Evolutionary conservation across 495 filamentous ascomycete species (phyloP).

Genomic region (Echria macrotheca): DNA sequence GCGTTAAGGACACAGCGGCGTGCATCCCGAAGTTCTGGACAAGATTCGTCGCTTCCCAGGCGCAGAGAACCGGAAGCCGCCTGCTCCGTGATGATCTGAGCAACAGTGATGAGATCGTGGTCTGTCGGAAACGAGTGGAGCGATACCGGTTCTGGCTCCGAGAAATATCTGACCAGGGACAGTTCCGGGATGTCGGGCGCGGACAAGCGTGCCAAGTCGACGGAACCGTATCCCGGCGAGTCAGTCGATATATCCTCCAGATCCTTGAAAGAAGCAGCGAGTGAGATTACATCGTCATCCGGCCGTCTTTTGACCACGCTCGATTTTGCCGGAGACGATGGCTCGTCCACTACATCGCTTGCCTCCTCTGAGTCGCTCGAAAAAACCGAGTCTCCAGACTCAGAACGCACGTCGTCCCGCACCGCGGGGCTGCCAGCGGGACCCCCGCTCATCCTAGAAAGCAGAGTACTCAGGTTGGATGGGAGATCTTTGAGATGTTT

Average conservation of each 20-base stretch:
- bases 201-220: constrained; percentile 37
- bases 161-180: constrained; percentile 44
- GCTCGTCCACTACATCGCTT: constrained; percentile 41
- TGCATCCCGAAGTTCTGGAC: constrained; percentile 11
- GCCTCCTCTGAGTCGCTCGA: constrained; percentile 46
- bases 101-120: constrained; percentile 50
- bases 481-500: constrained; percentile 36
- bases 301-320: constrained; percentile 29
- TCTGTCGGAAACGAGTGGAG: constrained; percentile 39
- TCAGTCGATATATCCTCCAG: constrained; percentile 32
- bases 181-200: constrained; percentile 36
- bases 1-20: constrained; percentile 34
- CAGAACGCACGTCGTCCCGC: constrained; percentile 35
- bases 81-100: constrained; percentile 59
- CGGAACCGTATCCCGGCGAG: constrained; percentile 30
- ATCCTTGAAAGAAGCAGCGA: constrained; percentile 46
- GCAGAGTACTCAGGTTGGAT: constrained; percentile 27
- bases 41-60: constrained; percentile 9
- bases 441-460: constrained; percentile 26
- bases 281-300: constrained; percentile 44
- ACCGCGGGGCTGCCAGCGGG: constrained; percentile 23
- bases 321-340: constrained; percentile 39
- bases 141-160: constrained; percentile 42
- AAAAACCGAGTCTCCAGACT: constrained; percentile 41
- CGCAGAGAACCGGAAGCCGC: constrained; percentile 41